Evolutionary conservation across 2,329 filamentous ascomycete genomes (phyloP).

Genomic region (Venturia nashicola): DNA sequence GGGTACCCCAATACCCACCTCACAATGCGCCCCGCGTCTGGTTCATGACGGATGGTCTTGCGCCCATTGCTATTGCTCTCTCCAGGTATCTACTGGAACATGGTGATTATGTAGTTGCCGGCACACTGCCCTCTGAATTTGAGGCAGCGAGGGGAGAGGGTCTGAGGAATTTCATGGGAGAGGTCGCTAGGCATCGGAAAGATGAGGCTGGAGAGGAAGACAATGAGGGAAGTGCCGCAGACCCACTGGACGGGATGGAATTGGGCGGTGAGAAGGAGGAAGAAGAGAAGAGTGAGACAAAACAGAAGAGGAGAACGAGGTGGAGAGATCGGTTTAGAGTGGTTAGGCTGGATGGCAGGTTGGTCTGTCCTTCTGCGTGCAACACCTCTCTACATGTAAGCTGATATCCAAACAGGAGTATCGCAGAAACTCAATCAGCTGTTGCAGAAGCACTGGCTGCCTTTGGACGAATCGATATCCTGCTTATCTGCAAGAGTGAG

Average conservation of each 20-base stretch:
- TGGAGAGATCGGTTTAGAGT: constrained; percentile 68
- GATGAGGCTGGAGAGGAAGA: constrained; percentile 25
- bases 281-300: constrained; percentile 44
- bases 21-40: constrained; percentile 69
- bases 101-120: constrained; percentile 81
- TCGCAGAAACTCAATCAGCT: constrained; percentile 68
- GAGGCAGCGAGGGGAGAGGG: constrained; percentile 56
- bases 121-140: constrained; percentile 66
- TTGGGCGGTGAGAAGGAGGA: constrained; percentile 33
- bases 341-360: constrained; percentile 46
- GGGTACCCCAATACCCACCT: constrained; percentile 38
- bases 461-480: constrained; percentile 79
- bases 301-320: constrained; percentile 51
- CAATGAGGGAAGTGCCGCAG: constrained; percentile 50
- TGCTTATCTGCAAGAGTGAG: constrained; percentile 83
- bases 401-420: constrained; percentile 28
- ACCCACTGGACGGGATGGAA: background rate
- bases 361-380: constrained; percentile 3
- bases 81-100: constrained; percentile 74
- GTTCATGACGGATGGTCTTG: constrained; percentile 80
- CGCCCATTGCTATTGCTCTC: constrained; percentile 72
- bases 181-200: constrained; percentile 21
- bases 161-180: constrained; percentile 66
- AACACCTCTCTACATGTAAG: too few species aligned
- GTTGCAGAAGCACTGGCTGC: constrained; percentile 74